Base-by-base conservation (phyloP, 768 basidiomycete species). In the Kwoniella europaea region DNA sequence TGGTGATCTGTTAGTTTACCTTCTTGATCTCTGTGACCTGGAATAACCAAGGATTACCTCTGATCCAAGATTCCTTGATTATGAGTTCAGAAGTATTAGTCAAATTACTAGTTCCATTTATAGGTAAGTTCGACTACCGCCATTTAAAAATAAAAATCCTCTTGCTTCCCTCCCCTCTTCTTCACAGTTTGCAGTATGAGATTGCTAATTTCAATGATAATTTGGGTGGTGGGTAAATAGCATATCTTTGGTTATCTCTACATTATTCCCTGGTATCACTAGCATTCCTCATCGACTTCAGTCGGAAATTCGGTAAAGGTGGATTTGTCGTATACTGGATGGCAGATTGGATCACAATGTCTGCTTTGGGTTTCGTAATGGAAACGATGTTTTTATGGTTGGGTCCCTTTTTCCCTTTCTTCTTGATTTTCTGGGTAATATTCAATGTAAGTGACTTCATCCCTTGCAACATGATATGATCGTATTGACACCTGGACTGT, bases 311-410 rank as follows among this genome's bases (percentile, higher is more conserved):
- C 57, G 80, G 81, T 1, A 60, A 76, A 27, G 77, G 76, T 44
- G 82, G 82, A 24, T 84, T 83, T 69, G 74, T 78, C 29, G 46
- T 83, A 13, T 84, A 82, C 71, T 84, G 83, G 83, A 67, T 78
- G 74, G 69, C 65, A 18, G 77, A 80, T 56, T 83, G 72, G 63
- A 67, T 77, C 35, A 76, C 77, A 10, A 76, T 76, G 72, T 63
- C 72, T 20, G 79, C 74, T 0, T 60, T 82, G 20, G 82, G 82
- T 1, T 73, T 79, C 44, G 76, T 82, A 2, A 82, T 83, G 82
- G 80, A 83, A 71, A 73, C 78, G 13, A 65, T 79, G 52, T 76
- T 83, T 12, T 59, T 79, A 3, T 63, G 82, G 65, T 61, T 80
- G 18, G 84, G 84, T 5, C 73, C 76, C 2, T 81, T 76, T 65